A percentile compares a stretch with the other conserved stretches of the same genome.
Evolutionary conservation across 148 eudicot species (phyloP).

Genomic region (Dianthus caryophyllus): DNA sequence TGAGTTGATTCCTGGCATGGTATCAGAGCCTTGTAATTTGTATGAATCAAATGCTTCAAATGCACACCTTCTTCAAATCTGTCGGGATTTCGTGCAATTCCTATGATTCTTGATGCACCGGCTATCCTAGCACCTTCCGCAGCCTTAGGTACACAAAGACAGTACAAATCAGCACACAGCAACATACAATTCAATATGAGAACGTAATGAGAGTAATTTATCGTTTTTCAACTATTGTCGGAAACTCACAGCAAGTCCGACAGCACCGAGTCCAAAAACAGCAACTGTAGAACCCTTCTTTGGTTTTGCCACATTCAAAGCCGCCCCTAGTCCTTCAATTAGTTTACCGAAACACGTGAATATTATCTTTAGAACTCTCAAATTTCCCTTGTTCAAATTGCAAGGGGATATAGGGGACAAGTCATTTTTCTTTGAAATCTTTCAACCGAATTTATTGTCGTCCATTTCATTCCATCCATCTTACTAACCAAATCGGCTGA

Average conservation of each 20-base stretch:
- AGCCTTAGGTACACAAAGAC: slow-evolving; percentile 22
- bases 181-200: neutral
- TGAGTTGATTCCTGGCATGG: too few relatives aligned
- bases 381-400: neutral
- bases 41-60: neutral
- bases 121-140: slow-evolving; percentile 37
- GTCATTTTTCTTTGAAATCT: too few relatives aligned
- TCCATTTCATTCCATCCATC: too few relatives aligned
- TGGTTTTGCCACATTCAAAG: slow-evolving; percentile 82
- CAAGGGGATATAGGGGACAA: too few relatives aligned
- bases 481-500: too few relatives aligned
- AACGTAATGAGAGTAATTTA: neutral
- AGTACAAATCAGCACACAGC: neutral
- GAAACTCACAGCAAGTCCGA: slow-evolving; percentile 77
- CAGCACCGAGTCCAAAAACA: slow-evolving; percentile 79
- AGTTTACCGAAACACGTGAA: neutral
- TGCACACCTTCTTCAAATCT: slow-evolving; percentile 39
- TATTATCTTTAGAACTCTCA: neutral
- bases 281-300: slow-evolving; percentile 71
- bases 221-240: neutral
- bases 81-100: slow-evolving; percentile 27
- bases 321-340: slow-evolving; percentile 69
- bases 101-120: slow-evolving; percentile 37
- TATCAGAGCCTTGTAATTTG: neutral
- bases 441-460: too few relatives aligned